These are phyloP conservation scores for Pseudogymnoascus sp. DNA, from an alignment of 2,329 filamentous ascomycete species.

Conservation along the genomic window DNA sequence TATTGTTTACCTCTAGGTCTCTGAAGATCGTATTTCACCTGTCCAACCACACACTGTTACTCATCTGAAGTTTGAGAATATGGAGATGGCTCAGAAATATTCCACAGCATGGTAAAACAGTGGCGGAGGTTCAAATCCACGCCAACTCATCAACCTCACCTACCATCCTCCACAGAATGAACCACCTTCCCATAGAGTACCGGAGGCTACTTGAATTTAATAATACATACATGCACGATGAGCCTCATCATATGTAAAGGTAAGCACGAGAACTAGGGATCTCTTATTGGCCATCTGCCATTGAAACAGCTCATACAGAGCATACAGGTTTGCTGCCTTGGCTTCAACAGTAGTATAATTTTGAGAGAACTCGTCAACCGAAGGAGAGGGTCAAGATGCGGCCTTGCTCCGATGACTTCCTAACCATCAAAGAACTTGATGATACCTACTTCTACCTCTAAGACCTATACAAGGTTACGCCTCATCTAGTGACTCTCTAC, in stretches of 20 bases:
- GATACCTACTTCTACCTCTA: too few species aligned
- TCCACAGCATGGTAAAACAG: background rate
- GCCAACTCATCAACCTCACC: background rate
- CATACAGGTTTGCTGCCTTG: background rate
- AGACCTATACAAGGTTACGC: too few species aligned
- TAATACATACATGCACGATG: background rate
- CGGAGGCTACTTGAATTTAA: background rate
- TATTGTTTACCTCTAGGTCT: background rate
- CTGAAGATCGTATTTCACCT: background rate
- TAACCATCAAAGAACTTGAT: too few species aligned
- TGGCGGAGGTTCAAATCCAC: background rate
- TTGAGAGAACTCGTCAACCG: background rate
- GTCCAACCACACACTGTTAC: background rate
- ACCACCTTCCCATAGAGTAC: background rate
- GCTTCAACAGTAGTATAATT: background rate
- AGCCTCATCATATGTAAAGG: background rate
- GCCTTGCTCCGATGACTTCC: background rate
- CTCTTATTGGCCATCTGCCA: background rate
- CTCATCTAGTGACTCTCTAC: too few species aligned
- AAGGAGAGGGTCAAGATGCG: background rate
- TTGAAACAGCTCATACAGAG: too few species aligned
- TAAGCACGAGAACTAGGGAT: background rate
- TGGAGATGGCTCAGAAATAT: background rate
- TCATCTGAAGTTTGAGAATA: background rate
- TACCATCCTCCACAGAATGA: background rate